A percentile compares a stretch with the other conserved stretches of the same genome.
Conservation (phyloP, 495 filamentous ascomycete genomes). For the Peziza echinospora region DNA sequence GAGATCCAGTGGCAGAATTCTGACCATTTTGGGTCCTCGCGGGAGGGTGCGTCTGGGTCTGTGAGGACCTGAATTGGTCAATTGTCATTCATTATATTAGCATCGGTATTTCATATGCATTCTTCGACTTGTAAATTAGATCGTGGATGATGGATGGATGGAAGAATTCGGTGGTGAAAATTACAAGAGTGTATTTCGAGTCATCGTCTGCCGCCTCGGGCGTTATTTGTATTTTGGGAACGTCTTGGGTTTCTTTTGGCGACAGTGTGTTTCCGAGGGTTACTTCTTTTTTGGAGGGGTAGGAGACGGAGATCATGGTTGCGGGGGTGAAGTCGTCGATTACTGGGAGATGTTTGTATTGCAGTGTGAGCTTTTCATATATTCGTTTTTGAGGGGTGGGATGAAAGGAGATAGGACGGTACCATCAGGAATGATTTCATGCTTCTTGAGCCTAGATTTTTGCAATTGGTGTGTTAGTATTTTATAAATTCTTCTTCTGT, state of each 20-base stretch:
- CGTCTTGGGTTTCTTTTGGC: conserved; percentile 27
- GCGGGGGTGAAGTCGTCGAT: conserved; percentile 40
- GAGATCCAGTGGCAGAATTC: conserved; percentile 56
- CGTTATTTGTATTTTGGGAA: conserved; percentile 27
- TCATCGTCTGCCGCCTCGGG: conserved; percentile 12
- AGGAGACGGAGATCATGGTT: conserved; percentile 30
- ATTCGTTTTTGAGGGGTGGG: background rate
- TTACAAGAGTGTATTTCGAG: conserved; percentile 12
- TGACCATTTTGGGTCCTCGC: conserved; percentile 40
- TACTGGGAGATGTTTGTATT: conserved; percentile 26
- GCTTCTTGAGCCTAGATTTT: conserved; percentile 32
- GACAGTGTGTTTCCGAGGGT: conserved; percentile 40
- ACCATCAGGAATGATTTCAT: conserved; percentile 40
- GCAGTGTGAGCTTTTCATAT: conserved; percentile 1
- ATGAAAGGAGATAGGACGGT: background rate
- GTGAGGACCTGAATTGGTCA: conserved; percentile 30
- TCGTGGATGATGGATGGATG: conserved; percentile 2
- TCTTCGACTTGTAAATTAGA: too few relatives aligned
- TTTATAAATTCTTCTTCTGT: background rate
- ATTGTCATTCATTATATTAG: conserved; percentile 18
- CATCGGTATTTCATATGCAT: background rate
- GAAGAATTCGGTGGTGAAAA: conserved; percentile 3
- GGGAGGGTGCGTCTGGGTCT: conserved; percentile 49
- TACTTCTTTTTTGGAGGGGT: conserved; percentile 27
- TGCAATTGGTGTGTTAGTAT: background rate